Evolutionary conservation across 345 rosid genomes (phyloP).

Genomic region (Moringa oleifera): DNA sequence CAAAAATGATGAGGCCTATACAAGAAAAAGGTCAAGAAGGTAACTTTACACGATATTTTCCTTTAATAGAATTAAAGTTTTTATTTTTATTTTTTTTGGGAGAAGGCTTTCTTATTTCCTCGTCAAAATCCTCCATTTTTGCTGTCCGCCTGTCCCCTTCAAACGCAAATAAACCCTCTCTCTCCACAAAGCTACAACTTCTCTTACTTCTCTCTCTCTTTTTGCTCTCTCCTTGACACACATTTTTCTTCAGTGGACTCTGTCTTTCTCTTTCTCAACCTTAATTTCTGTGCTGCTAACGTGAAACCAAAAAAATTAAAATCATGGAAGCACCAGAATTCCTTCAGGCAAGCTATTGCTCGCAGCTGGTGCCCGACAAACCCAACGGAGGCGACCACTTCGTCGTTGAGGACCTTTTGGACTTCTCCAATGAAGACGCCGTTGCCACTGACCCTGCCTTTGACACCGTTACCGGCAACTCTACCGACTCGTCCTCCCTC

Average conservation of each 20-base stretch:
- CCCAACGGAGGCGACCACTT: constrained; percentile 50
- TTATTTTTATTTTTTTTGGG: constrained; percentile 8
- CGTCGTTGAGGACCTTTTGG: constrained; percentile 82
- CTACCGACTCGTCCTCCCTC: constrained; percentile 51
- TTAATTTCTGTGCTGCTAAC: background rate
- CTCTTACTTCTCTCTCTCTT: constrained; percentile 12
- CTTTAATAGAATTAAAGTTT: constrained; percentile 26
- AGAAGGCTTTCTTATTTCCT: background rate
- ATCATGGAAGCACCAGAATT: constrained; percentile 32
- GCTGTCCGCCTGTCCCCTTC: constrained; percentile 48
- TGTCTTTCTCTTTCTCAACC: constrained; percentile 1
- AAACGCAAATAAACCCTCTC: constrained; percentile 41
- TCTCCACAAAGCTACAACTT: constrained; percentile 28
- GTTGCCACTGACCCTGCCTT: constrained; percentile 28
- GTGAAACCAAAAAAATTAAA: background rate
- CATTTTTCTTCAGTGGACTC: constrained; percentile 21
- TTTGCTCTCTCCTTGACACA: constrained; percentile 8
- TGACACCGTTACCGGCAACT: constrained; percentile 31
- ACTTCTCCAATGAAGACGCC: constrained; percentile 76
- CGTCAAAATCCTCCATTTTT: constrained; percentile 48
- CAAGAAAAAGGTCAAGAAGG: constrained; percentile 32
- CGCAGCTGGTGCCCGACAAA: constrained; percentile 33
- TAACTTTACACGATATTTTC: constrained; percentile 21
- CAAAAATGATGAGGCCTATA: background rate
- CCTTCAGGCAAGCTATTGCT: constrained; percentile 22